Evolutionary conservation across 441 rosid species (phyloP).

Genomic region (Pelargonium australe): DNA sequence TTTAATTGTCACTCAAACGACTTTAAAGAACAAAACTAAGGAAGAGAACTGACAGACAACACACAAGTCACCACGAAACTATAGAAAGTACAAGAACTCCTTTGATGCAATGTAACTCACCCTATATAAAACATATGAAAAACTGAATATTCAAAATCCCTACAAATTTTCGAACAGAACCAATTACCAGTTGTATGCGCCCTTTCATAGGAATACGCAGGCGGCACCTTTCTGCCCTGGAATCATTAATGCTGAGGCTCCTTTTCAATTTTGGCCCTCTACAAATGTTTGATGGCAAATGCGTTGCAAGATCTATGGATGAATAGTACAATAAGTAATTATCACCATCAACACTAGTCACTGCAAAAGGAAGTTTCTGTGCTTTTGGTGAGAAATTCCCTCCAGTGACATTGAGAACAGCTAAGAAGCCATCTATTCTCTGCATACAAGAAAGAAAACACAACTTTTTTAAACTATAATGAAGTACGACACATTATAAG

Average conservation of each 20-base stretch:
- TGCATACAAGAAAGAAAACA: conserved; percentile 22
- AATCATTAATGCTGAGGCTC: conserved; percentile 35
- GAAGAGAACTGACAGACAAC: neutral
- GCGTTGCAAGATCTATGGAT: conserved; percentile 34
- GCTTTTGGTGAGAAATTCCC: conserved; percentile 49
- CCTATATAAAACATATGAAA: neutral
- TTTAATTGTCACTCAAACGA: neutral
- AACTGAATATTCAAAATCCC: neutral
- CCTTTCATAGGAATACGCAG: conserved; percentile 52
- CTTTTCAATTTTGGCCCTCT: conserved; percentile 35
- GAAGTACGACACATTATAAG: neutral
- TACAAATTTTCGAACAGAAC: neutral
- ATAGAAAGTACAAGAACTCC: neutral
- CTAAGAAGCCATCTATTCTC: conserved; percentile 55
- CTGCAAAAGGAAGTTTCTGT: conserved; percentile 52
- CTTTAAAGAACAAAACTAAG: neutral
- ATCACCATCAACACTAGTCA: conserved; percentile 49
- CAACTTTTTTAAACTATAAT: conserved; percentile 8
- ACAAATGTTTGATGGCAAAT: conserved; percentile 23
- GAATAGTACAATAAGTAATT: conserved; percentile 50
- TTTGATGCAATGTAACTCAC: neutral
- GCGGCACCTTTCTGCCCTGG: conserved; percentile 32
- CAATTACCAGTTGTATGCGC: conserved; percentile 46
- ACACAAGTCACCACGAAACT: neutral
- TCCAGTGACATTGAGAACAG: conserved; percentile 46